A percentile compares a stretch with the other conserved stretches of the same genome.
Conservation (phyloP, 148 eudicot species). For the Fagopyrum esculentum region DNA sequence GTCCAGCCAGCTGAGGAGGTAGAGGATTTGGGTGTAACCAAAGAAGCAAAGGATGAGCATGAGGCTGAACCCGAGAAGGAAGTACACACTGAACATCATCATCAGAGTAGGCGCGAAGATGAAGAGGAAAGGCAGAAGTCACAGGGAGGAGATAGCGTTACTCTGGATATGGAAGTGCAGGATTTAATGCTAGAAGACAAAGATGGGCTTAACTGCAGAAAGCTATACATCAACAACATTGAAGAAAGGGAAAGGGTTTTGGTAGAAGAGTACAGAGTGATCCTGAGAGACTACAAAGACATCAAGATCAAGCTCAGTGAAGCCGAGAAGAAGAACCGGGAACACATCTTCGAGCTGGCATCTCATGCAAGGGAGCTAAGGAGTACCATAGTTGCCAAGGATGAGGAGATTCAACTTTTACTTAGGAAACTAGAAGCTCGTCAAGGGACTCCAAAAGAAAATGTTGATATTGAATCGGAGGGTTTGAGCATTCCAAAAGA, state of each 20-base stretch:
- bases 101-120: conserved; percentile 22
- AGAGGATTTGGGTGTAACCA: conserved; percentile 14
- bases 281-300: conserved; percentile 56
- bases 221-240: conserved; percentile 41
- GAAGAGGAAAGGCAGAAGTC: conserved; percentile 26
- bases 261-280: conserved; percentile 52
- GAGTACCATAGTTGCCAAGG: conserved; percentile 41
- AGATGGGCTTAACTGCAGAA: conserved; percentile 54
- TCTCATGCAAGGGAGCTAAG: conserved; percentile 46
- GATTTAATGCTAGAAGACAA: conserved; percentile 23
- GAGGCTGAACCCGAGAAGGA: conserved; percentile 22
- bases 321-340: conserved; percentile 53
- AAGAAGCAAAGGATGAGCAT: conserved; percentile 23
- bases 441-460: conserved; percentile 20
- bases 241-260: conserved; percentile 69
- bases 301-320: conserved; percentile 55
- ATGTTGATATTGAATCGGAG: conserved; percentile 7
- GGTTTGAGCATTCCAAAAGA: conserved; percentile 2
- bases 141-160: conserved; percentile 17
- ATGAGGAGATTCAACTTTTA: conserved; percentile 51
- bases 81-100: conserved; percentile 14
- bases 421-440: conserved; percentile 28
- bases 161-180: conserved; percentile 17
- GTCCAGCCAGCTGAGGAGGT: conserved; percentile 46
- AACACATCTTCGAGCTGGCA: conserved; percentile 37